Percentiles rank a stretch among this genome's conserved stretches.
phyloP scores from a whole-genome alignment of 805 yeast species.

The Ogataea saltuana region DNA sequence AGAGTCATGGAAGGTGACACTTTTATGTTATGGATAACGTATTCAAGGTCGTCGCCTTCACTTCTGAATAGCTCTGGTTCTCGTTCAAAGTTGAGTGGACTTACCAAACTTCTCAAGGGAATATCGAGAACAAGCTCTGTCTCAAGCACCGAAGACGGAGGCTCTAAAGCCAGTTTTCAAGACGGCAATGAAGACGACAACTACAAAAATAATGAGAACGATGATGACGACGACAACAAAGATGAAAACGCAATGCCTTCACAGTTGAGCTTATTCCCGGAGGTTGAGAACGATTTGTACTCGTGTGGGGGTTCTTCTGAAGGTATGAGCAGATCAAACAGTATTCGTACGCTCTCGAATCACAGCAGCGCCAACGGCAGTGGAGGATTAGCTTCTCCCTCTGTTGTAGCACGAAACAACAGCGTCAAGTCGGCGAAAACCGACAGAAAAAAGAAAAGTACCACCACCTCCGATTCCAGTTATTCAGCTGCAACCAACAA shows the following conservation, averaged over 20 bases:
- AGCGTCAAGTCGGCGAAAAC: background rate
- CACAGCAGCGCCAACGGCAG: conserved; percentile 4
- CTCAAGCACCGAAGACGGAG: conserved; percentile 6
- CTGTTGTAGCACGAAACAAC: background rate
- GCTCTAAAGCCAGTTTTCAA: background rate
- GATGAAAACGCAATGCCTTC: conserved; percentile 43
- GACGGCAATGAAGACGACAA: background rate
- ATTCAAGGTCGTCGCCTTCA: conserved; percentile 50
- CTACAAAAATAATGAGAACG: conserved; percentile 1
- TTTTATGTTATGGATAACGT: conserved; percentile 81
- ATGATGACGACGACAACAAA: conserved; percentile 6
- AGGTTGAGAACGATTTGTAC: conserved; percentile 37
- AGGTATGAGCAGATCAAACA: conserved; percentile 30
- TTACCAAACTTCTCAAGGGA: background rate
- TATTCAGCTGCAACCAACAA: conserved; percentile 11
- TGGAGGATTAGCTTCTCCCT: background rate
- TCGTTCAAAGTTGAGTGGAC: background rate
- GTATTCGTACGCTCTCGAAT: conserved; percentile 20
- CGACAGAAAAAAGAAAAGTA: conserved; percentile 12
- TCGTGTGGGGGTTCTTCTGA: conserved; percentile 32
- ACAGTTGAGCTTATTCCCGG: conserved; percentile 50
- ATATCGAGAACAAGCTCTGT: background rate
- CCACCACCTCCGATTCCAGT: conserved; percentile 19
- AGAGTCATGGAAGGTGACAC: conserved; percentile 63
- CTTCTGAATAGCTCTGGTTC: background rate